Evolutionary conservation across 1,139 yeast species (phyloP).

Genomic region (Kodamaea suecica): DNA sequence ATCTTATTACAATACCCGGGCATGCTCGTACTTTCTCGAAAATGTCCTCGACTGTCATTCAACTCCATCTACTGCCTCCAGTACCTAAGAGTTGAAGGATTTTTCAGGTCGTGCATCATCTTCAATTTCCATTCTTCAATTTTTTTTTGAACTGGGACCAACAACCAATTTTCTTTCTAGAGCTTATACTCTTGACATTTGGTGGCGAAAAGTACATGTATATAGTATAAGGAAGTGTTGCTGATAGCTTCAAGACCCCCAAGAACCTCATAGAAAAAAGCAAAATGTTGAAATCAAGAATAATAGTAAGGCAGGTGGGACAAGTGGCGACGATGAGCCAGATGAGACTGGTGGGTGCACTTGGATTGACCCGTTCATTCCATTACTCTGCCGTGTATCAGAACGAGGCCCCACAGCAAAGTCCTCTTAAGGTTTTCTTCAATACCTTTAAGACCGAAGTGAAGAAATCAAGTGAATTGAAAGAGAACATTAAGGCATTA

Average conservation of each 20-base stretch:
- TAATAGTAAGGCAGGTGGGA: conserved; percentile 6
- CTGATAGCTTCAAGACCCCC: conserved; percentile 1
- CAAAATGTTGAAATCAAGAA: conserved; percentile 13
- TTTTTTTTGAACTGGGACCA: background rate
- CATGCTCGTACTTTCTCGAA: too few species aligned
- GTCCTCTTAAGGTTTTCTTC: conserved; percentile 89
- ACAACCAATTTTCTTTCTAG: background rate
- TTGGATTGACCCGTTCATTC: conserved; percentile 9
- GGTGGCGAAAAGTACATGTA: conserved; percentile 8
- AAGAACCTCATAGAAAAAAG: too few species aligned
- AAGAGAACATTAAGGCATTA: conserved; percentile 88
- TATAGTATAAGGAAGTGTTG: conserved; percentile 4
- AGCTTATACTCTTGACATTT: conserved; percentile 7
- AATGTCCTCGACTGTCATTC: too few species aligned
- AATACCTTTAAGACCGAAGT: conserved; percentile 91
- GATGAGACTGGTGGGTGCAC: background rate
- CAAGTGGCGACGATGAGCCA: conserved; percentile 1
- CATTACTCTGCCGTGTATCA: conserved; percentile 11
- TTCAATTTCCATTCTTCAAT: too few species aligned
- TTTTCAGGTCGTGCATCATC: too few species aligned
- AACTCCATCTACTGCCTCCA: too few species aligned
- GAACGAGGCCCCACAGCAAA: conserved; percentile 40
- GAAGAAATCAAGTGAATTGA: conserved; percentile 84
- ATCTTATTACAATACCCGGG: too few species aligned
- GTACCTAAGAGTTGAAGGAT: too few species aligned